Percentiles rank a stretch among this genome's conserved stretches.
Conservation (phyloP, 805 yeast species). For the Saturnispora hagleri region DNA sequence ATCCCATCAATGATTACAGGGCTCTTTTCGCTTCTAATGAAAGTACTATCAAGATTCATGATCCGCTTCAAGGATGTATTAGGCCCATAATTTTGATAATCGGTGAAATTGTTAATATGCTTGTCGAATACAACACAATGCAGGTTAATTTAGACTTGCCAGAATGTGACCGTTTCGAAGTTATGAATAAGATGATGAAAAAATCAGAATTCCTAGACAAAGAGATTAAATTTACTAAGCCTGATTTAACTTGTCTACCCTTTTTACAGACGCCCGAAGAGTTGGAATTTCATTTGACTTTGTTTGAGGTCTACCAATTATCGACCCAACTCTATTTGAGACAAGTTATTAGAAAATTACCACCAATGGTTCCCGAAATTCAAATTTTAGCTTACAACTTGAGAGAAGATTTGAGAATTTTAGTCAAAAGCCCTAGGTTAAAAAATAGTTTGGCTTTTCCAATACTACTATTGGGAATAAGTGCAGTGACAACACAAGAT, state of each 20-base stretch:
- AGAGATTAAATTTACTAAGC: slow-evolving; percentile 14
- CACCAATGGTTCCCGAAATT: slow-evolving; percentile 23
- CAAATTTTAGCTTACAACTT: slow-evolving; percentile 15
- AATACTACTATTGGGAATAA: slow-evolving; percentile 30
- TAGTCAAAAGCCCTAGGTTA: slow-evolving; percentile 11
- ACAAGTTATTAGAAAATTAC: slow-evolving; percentile 19
- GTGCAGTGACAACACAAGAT: slow-evolving; percentile 21
- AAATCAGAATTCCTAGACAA: slow-evolving; percentile 14
- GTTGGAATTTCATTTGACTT: slow-evolving; percentile 24
- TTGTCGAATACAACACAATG: slow-evolving; percentile 18
- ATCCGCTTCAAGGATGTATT: slow-evolving; percentile 36
- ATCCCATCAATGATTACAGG: slow-evolving; percentile 27
- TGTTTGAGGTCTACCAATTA: slow-evolving; percentile 29
- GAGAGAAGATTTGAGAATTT: slow-evolving; percentile 13
- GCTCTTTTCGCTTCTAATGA: slow-evolving; percentile 19
- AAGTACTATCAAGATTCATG: slow-evolving; percentile 17
- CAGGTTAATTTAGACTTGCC: slow-evolving; percentile 15
- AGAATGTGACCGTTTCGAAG: slow-evolving; percentile 19
- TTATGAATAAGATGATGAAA: slow-evolving; percentile 12
- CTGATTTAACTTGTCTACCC: slow-evolving; percentile 16
- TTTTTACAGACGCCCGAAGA: slow-evolving; percentile 18
- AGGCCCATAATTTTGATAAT: slow-evolving; percentile 29
- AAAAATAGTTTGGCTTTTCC: slow-evolving; percentile 31
- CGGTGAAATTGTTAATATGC: slow-evolving; percentile 31
- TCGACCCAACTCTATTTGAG: slow-evolving; percentile 21